Conservation (phyloP, 139 green algal genomes). For the Limnomonas spitsbergensis region DNA sequence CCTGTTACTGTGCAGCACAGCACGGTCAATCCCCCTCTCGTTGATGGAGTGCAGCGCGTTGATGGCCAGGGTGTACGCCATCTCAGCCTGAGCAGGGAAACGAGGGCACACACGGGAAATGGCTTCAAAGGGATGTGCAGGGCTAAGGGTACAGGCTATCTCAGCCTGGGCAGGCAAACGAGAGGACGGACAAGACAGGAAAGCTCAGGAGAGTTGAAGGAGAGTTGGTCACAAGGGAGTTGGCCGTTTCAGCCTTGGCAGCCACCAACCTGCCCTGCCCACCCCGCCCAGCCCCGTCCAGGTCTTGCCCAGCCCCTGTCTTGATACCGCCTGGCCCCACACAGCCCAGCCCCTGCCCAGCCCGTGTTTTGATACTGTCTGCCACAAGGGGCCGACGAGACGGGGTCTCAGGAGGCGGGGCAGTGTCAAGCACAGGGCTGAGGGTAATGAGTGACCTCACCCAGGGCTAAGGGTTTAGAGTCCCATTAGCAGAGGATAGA, state of each 20-base stretch:
- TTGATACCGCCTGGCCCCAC: too few species aligned
- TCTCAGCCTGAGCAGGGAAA: conserved; percentile 2
- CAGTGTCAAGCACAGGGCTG: too few species aligned
- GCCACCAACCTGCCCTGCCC: too few species aligned
- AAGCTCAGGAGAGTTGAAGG: background rate
- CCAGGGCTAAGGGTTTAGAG: too few species aligned
- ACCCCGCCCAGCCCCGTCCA: too few species aligned
- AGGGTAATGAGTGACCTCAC: too few species aligned
- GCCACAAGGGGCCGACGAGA: too few species aligned
- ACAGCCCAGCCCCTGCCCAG: too few species aligned
- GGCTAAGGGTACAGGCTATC: background rate
- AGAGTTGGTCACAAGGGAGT: background rate
- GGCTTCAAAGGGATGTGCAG: background rate
- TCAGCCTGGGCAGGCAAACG: background rate
- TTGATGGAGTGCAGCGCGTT: conserved; percentile 19
- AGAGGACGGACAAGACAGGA: background rate
- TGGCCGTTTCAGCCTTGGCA: background rate
- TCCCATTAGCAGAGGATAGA: too few species aligned
- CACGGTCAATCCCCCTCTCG: conserved; percentile 18
- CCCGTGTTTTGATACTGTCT: too few species aligned
- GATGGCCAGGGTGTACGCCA: conserved; percentile 28
- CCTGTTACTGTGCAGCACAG: conserved; percentile 48
- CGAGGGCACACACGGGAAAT: background rate
- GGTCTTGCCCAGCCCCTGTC: too few species aligned
- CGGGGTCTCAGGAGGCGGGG: too few species aligned